Evolutionary conservation across 805 yeast species (phyloP).

Genomic region (Myxozyma kluyveri): DNA sequence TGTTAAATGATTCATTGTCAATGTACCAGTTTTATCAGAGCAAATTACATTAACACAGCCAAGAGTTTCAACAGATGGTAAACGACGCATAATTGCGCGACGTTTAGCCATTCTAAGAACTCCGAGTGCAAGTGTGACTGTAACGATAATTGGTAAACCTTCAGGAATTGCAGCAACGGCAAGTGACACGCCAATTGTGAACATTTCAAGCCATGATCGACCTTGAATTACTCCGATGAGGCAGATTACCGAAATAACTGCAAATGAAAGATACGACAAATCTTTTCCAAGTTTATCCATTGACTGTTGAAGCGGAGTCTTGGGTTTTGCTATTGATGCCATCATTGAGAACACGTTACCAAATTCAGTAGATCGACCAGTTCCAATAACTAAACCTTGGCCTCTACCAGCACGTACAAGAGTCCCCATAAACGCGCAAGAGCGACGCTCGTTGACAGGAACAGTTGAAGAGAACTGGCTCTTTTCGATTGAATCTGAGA

Average conservation of each 20-base stretch:
- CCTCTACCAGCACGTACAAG: slow-evolving; percentile 96
- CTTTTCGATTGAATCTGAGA: slow-evolving; percentile 44
- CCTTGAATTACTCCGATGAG: slow-evolving; percentile 88
- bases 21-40: slow-evolving; percentile 80
- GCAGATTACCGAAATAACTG: slow-evolving; percentile 87
- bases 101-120: slow-evolving; percentile 94
- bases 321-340: slow-evolving; percentile 92
- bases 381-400: slow-evolving; percentile 85
- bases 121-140: slow-evolving; percentile 94
- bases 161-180: slow-evolving; percentile 99
- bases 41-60: slow-evolving; percentile 89
- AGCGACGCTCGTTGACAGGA: slow-evolving; percentile 65
- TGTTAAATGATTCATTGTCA: slow-evolving; percentile 77
- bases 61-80: slow-evolving; percentile 92
- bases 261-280: slow-evolving; percentile 77
- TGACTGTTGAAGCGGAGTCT: slow-evolving; percentile 91
- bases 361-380: slow-evolving; percentile 85
- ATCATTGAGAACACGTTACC: slow-evolving; percentile 95
- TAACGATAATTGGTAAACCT: slow-evolving; percentile 96
- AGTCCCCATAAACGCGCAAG: slow-evolving; percentile 96
- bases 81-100: slow-evolving; percentile 87
- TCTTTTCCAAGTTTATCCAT: slow-evolving; percentile 97
- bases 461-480: slow-evolving; percentile 32
- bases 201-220: slow-evolving; percentile 94
- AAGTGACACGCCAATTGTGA: slow-evolving; percentile 91